A percentile compares a stretch with the other conserved stretches of the same genome.
Conservation (phyloP, 2,329 filamentous ascomycete species). For the Emmonsiellopsis sp. region DNA sequence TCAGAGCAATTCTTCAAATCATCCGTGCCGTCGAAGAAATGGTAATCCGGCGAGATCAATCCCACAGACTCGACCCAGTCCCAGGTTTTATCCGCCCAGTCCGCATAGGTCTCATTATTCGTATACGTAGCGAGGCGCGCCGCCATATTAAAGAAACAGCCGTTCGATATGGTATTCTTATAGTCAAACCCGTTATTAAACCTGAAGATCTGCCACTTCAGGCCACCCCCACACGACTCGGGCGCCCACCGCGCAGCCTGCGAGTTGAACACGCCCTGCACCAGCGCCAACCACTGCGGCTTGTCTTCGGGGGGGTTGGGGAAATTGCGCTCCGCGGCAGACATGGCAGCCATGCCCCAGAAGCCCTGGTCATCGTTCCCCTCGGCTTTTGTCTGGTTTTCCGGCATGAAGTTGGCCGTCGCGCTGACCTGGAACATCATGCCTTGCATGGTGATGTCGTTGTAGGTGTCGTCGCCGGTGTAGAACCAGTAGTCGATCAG, state of each 20-base stretch:
- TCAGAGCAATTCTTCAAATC: constrained; percentile 50
- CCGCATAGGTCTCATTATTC: constrained; percentile 29
- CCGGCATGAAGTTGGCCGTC: constrained; percentile 62
- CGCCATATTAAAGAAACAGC: constrained; percentile 43
- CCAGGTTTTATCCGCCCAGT: constrained; percentile 28
- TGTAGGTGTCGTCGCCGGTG: constrained; percentile 64
- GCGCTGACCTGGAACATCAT: constrained; percentile 60
- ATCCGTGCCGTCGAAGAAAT: constrained; percentile 44
- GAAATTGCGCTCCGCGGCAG: constrained; percentile 28
- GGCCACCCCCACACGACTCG: constrained; percentile 57
- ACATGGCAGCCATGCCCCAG: constrained; percentile 31
- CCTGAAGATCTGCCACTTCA: constrained; percentile 70
- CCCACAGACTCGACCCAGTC: constrained; percentile 33
- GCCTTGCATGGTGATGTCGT: constrained; percentile 53
- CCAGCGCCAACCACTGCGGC: constrained; percentile 64
- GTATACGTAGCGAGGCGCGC: constrained; percentile 32
- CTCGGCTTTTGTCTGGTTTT: constrained; percentile 23
- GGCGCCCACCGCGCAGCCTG: constrained; percentile 62
- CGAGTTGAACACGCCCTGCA: constrained; percentile 68
- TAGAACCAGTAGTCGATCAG: constrained; percentile 81
- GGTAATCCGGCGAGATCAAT: constrained; percentile 35
- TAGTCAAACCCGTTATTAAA: constrained; percentile 44
- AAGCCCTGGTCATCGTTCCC: constrained; percentile 37
- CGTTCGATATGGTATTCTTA: constrained; percentile 46
- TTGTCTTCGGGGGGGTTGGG: constrained; percentile 30